phyloP scores from a whole-genome alignment of 108 stramenopile genomes.

The Fragilaria crotonensis region DNA sequence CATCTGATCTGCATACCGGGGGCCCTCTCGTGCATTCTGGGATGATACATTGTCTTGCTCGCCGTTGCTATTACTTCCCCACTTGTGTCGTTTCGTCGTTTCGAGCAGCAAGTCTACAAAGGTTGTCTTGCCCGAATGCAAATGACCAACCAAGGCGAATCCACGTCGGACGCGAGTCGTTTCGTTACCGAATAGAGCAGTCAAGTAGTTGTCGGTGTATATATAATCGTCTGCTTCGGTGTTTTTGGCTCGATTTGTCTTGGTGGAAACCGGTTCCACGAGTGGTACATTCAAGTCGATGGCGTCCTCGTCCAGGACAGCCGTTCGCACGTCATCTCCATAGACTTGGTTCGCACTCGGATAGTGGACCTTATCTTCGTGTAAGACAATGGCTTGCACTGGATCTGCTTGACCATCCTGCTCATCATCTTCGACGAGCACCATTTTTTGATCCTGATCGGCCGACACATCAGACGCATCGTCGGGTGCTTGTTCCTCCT shows the following conservation, averaged over 20 bases:
- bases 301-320: conserved; percentile 97
- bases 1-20: conserved; percentile 81
- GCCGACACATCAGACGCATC: conserved; percentile 70
- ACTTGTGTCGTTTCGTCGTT: conserved; percentile 29
- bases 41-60: conserved; percentile 36
- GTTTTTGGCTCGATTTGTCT: conserved; percentile 53
- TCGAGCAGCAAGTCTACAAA: conserved; percentile 84
- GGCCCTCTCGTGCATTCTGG: conserved; percentile 38
- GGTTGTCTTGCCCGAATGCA: conserved; percentile 94
- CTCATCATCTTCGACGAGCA: conserved; percentile 20
- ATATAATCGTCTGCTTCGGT: conserved; percentile 39
- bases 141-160: conserved; percentile 88
- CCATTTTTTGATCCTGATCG: conserved; percentile 14
- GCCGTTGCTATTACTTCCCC: conserved; percentile 24
- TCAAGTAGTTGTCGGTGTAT: conserved; percentile 51
- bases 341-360: conserved; percentile 94
- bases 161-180: conserved; percentile 70
- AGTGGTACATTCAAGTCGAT: conserved; percentile 96
- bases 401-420: conserved; percentile 33
- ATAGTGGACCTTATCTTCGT: conserved; percentile 99
- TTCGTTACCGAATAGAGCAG: conserved; percentile 54
- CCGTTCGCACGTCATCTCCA: conserved; percentile 87
- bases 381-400: conserved; percentile 85
- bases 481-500: conserved; percentile 43
- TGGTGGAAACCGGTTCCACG: conserved; percentile 80